phyloP scores from a whole-genome alignment of 2,329 filamentous ascomycete species.

The Sporothrix pallida region DNA sequence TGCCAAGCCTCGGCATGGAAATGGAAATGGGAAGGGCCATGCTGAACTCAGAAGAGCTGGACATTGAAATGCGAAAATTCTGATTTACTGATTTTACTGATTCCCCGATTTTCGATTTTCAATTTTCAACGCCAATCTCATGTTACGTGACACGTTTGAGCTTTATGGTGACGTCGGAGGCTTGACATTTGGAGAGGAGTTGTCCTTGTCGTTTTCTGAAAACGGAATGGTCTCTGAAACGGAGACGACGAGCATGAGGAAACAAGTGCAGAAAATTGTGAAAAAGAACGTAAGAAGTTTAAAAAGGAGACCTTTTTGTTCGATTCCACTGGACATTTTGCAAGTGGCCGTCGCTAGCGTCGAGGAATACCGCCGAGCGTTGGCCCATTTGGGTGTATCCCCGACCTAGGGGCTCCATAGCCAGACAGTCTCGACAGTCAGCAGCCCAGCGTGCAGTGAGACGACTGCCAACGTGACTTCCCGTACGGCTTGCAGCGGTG shows the following conservation, averaged over 20 bases:
- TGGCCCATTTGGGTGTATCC: constrained; percentile 40
- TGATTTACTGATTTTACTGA: too few species aligned
- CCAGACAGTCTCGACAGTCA: not conserved
- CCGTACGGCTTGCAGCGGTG: constrained; percentile 10
- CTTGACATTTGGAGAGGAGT: not conserved
- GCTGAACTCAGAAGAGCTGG: not conserved
- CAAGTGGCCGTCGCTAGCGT: constrained; percentile 10
- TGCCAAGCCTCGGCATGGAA: constrained; percentile 10
- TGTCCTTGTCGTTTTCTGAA: not conserved
- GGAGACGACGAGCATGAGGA: too few species aligned
- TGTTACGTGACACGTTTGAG: constrained; percentile 20
- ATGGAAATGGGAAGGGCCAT: not conserved
- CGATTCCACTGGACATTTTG: too few species aligned
- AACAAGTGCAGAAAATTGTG: not conserved
- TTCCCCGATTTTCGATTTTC: too few species aligned
- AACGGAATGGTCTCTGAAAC: not conserved
- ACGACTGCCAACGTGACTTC: not conserved
- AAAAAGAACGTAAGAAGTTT: too few species aligned
- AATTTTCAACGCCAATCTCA: not conserved
- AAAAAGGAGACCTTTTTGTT: too few species aligned
- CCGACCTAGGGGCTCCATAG: constrained; percentile 29
- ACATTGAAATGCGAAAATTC: not conserved
- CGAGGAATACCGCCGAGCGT: constrained; percentile 42
- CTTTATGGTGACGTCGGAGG: not conserved
- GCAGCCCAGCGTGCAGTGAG: not conserved